Base-by-base conservation (phyloP, 2,329 filamentous ascomycete genomes). In the Amesomyces nigricolor region DNA sequence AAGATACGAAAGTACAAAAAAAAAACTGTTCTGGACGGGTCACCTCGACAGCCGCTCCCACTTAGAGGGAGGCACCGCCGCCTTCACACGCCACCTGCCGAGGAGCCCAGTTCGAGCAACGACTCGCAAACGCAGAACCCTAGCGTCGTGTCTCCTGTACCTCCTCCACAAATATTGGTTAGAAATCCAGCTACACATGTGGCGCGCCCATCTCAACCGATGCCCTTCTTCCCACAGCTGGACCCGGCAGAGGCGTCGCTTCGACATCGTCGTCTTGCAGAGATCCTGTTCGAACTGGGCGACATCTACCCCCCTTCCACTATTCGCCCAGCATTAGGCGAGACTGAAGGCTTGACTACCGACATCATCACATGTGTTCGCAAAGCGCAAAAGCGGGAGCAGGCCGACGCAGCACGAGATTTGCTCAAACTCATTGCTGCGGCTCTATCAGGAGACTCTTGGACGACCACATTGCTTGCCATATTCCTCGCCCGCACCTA, bases 1-100 rank as follows among this genome's bases (percentile, higher is more conserved):
- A 16, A 22, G 1, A 26, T 59, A 14, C 40, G 8, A 4, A 64
- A 61, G 46, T 64, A 64, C 51, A 56, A 47, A 16, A 48, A 35
- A n/a, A 14, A 43, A 6, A 4, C n/a, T n/a, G 3, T 2, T 10
- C 37, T 13, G 9, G 29, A 29, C 13, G 17, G n/a, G 5, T 29
- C 50, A 11, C 10, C 43, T 17, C 14, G 5, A 9, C 39, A 16
- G 39, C 39, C 39, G 16, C n/a, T 17, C n/a, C 4, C 22, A 26
- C 22, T 6, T 6, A 5, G 22, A 26, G 6, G 22, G 22, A 26
- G 22, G 22, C 22, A 4, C 22, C 22, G 32, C 32, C 32, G 32
- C 11, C 32, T 10, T 35, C 32, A 10, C 11, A 13, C 32, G 32
- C 32, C 32, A 4, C 32, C 32, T 35, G 32, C 11, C 11, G 32